These are phyloP conservation scores for Tylopilus subfusipes DNA, from an alignment of 768 basidiomycete genomes.

Conservation along the genomic window DNA sequence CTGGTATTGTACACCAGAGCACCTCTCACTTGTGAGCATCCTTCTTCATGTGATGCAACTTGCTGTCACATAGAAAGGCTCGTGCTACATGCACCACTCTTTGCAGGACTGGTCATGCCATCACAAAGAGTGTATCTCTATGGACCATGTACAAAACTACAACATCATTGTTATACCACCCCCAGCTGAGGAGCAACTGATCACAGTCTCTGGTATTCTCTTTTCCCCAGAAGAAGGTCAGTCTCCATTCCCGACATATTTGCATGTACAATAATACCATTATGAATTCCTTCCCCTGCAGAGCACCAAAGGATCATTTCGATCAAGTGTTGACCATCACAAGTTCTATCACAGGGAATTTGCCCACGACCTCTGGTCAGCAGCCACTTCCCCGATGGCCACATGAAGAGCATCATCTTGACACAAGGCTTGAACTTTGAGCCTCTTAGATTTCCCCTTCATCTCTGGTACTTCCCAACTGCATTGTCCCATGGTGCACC, in stretches of 20 bases:
- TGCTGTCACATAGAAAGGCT: constrained; percentile 11
- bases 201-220: constrained; percentile 68
- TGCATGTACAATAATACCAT: constrained; percentile 7
- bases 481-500: constrained; percentile 58
- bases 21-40: constrained; percentile 60
- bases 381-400: constrained; percentile 56
- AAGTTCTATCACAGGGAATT: constrained; percentile 63
- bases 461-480: constrained; percentile 74
- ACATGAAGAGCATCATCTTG: constrained; percentile 62
- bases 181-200: constrained; percentile 62
- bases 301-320: constrained; percentile 72
- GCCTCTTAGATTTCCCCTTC: constrained; percentile 76
- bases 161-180: constrained; percentile 76
- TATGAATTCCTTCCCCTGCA: constrained; percentile 29
- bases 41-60: constrained; percentile 16
- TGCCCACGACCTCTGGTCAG: constrained; percentile 70
- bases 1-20: constrained; percentile 81
- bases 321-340: constrained; percentile 68
- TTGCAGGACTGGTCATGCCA: constrained; percentile 88
- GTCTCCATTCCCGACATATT: constrained; percentile 13
- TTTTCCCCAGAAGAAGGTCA: constrained; percentile 75
- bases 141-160: constrained; percentile 43
- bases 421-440: constrained; percentile 84
- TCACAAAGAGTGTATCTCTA: constrained; percentile 62
- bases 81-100: constrained; percentile 6